Evolutionary conservation across 257 asterid genomes (phyloP), one percentile per base, ranked within the genome.

Genomic region (Fraxinus pennsylvanica): DNA sequence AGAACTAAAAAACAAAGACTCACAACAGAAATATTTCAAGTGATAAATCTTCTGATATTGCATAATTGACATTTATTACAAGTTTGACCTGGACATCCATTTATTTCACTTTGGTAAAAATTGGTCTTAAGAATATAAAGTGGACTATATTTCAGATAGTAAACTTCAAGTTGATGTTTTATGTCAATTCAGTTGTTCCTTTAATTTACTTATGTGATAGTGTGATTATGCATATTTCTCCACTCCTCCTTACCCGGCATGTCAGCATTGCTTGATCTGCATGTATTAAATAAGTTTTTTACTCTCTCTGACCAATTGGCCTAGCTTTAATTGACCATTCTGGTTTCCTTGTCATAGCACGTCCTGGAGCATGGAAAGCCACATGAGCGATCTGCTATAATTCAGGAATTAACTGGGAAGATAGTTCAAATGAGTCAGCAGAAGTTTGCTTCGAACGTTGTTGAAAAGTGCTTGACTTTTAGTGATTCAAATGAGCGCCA

Each of bases 361-460:
- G 94, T 93, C 14, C 81, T 93, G 85, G 92, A 91, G 75, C 97
- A 91, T 74, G 98, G 98, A 74, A 87, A 91, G 76, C 95, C 97
- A 33, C 83, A 81, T 1, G 97, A 91, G 72, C 87, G 97, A 43
- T 74, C 96, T 0, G 74, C 83, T 29, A 90, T 93, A 77, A 93
- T 93, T 63, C 82, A 65, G 70, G 84, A 91, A 84, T 83, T 93
- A 66, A 84, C 66, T 74, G 96, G 97, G 45, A 91, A 89, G 81
- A 89, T 88, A 41, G 96, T 93, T 69, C 91, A 88, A 82, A 93
- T 93, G 97, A 91, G 96, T 84, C 96, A 90, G 88, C 97, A 93
- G 82, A 93, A 93, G 45, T 93, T 89, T 82, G 96, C 97, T 21
- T 92, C 97, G 9, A 93, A 93, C 81, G 97, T 93, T 4, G 90